Evolutionary conservation across 73 alveolate species (phyloP).

Genomic region (Tetrahymena elliotti): DNA sequence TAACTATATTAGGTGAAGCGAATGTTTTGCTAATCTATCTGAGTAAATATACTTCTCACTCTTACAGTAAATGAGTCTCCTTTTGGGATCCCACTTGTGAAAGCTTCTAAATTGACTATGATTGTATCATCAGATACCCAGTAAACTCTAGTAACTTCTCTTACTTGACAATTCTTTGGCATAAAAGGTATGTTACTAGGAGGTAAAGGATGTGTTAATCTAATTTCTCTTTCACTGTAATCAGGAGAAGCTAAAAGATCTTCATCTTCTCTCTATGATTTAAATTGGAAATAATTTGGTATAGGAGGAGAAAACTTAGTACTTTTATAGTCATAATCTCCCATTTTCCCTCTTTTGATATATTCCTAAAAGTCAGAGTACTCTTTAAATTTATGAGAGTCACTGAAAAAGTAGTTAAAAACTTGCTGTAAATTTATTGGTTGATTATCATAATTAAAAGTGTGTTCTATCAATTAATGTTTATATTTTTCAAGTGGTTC

Average conservation of each 20-base stretch:
- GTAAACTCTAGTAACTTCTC: background rate
- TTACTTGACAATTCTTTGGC: background rate
- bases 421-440: background rate
- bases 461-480: background rate
- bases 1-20: background rate
- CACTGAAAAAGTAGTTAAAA: background rate
- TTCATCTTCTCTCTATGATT: background rate
- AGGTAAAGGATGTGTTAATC: background rate
- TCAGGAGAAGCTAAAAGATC: background rate
- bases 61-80: background rate
- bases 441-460: background rate
- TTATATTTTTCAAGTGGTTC: background rate
- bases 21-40: background rate
- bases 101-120: background rate
- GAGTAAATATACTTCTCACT: background rate
- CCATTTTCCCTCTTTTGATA: background rate
- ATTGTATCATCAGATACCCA: background rate
- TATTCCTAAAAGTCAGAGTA: background rate
- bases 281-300: background rate
- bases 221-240: background rate
- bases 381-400: background rate
- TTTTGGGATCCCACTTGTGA: background rate
- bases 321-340: background rate
- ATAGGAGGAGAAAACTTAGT: background rate
- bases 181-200: background rate